Base-by-base conservation (phyloP, 306 rosid genomes). In the Cucurbita argyrosperma region DNA sequence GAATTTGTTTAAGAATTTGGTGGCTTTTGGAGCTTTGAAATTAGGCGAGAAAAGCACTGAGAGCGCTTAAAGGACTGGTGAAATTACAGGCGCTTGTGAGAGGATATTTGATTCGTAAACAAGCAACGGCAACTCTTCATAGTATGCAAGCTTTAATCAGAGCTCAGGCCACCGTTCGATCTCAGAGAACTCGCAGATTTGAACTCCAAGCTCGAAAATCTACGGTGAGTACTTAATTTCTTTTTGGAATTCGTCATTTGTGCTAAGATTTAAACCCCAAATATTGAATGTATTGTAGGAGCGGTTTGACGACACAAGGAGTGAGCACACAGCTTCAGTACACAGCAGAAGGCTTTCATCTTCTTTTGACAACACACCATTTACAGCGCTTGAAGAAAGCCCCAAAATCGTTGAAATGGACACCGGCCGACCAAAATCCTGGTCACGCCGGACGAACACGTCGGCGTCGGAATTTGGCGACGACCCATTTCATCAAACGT, bases 371-470 rank as follows among this genome's bases (percentile, higher is more conserved):
- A 76, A 89, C 60, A 74, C 81, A 39, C 56, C 85, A 76, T 72
- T 82, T 23, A 83, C 46, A 74, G 63, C 83, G 49, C 61, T 81
- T 52, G 96, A 90, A 35, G 96, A 74, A 49, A 84, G 87, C 56
- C 92, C 98, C 49, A 92, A 90, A 77, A 90, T 90, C 62, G 88
- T 92, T 79, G 98, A 92, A 85, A 84, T 92, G 14, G 98, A 92
- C 68, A 87, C 92, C 15, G 86, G 92, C 11, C 82, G 92, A 79
- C 90, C 95, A 3, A 92, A 86, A 64, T 88, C 92, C 23, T 80
- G 90, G 82, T 90, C 92, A 37, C 85, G 90, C 4, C 82, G 92
- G 40, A 84, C 89, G 70, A 90, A 88, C 96, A 82, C 84, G 13
- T 87, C 93, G 40, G 76, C 79, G 16, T 92, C 86, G 15, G 91